Percentiles rank a stretch among this genome's conserved stretches.
phyloP scores from a whole-genome alignment of 495 filamentous ascomycete species.

The Penicillium crystallinum region DNA sequence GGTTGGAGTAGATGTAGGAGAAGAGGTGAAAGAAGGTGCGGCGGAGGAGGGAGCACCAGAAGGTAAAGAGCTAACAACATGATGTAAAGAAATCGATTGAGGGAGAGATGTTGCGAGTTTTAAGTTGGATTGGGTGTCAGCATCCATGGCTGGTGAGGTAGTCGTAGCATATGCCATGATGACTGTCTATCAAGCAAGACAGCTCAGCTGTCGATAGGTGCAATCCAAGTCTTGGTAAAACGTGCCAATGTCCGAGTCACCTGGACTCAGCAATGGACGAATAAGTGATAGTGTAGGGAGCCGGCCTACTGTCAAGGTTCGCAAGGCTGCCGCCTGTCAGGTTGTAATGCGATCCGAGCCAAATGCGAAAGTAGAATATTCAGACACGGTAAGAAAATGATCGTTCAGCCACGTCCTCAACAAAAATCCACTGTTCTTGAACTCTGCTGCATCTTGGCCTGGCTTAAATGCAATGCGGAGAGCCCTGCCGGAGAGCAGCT shows the following conservation, averaged over 20 bases:
- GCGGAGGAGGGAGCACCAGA: slow-evolving; percentile 22
- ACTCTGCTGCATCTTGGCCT: slow-evolving; percentile 51
- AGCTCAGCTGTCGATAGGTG: slow-evolving; percentile 34
- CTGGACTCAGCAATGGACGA: slow-evolving; percentile 40
- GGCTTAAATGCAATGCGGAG: slow-evolving; percentile 42
- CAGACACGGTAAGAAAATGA: slow-evolving; percentile 30
- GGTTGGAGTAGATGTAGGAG: slow-evolving; percentile 28
- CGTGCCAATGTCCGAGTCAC: slow-evolving; percentile 41
- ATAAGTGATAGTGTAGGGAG: slow-evolving; percentile 31
- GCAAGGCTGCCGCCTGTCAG: slow-evolving; percentile 22
- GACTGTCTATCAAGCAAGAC: slow-evolving; percentile 28
- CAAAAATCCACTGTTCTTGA: slow-evolving; percentile 40
- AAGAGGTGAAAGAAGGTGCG: slow-evolving; percentile 28
- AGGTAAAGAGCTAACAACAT: slow-evolving; percentile 34
- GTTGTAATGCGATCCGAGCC: slow-evolving; percentile 36
- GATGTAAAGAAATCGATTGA: slow-evolving; percentile 33
- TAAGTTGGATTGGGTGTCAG: slow-evolving; percentile 38
- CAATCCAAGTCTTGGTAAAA: slow-evolving; percentile 30
- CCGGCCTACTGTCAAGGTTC: slow-evolving; percentile 31
- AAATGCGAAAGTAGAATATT: slow-evolving; percentile 26
- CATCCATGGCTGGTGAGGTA: slow-evolving; percentile 39
- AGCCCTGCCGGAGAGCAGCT: slow-evolving; percentile 44
- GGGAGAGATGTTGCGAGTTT: slow-evolving; percentile 37
- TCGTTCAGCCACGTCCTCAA: slow-evolving; percentile 46
- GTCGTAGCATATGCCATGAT: slow-evolving; percentile 43